Evolutionary conservation across 2,329 filamentous ascomycete species (phyloP).

Genomic region (Neurospora sp.): DNA sequence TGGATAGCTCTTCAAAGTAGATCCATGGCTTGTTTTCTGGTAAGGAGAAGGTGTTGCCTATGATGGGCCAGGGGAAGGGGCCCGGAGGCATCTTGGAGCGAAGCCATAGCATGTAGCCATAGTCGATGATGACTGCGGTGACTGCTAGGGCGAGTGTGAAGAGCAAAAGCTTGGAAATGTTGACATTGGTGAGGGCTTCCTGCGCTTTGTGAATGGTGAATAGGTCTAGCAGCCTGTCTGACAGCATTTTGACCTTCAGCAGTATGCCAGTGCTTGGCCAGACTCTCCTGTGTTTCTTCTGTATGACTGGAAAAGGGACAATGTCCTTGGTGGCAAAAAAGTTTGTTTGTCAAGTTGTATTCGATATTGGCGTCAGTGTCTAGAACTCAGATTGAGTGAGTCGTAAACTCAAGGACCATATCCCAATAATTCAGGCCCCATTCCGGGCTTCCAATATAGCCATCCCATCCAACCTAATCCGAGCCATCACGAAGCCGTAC

Average conservation of each 20-base stretch:
- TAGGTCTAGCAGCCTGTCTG: constrained; percentile 12
- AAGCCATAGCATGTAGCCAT: constrained; percentile 39
- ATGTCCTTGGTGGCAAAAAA: background rate
- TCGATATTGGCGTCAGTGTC: background rate
- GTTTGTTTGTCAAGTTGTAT: background rate
- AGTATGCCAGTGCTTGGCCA: background rate
- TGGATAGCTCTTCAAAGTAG: constrained; percentile 44
- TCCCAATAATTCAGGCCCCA: background rate
- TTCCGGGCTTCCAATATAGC: background rate
- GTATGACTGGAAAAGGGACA: background rate
- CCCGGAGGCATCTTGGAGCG: constrained; percentile 43
- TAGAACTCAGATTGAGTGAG: background rate
- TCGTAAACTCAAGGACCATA: background rate
- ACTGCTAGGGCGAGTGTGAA: constrained; percentile 16
- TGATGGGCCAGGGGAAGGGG: constrained; percentile 41
- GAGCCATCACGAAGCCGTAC: too few species aligned
- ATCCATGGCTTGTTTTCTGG: constrained; percentile 48
- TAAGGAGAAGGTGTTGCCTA: constrained; percentile 46
- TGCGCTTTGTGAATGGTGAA: constrained; percentile 18
- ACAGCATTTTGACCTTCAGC: constrained; percentile 16
- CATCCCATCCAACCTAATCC: too few species aligned
- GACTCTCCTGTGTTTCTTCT: background rate
- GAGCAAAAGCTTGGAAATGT: constrained; percentile 12
- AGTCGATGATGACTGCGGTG: constrained; percentile 29
- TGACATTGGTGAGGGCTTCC: constrained; percentile 12